A percentile compares a stretch with the other conserved stretches of the same genome.
These are phyloP conservation scores for Myxozyma sirexii DNA, from an alignment of 805 yeast genomes.

Conservation along the genomic window DNA sequence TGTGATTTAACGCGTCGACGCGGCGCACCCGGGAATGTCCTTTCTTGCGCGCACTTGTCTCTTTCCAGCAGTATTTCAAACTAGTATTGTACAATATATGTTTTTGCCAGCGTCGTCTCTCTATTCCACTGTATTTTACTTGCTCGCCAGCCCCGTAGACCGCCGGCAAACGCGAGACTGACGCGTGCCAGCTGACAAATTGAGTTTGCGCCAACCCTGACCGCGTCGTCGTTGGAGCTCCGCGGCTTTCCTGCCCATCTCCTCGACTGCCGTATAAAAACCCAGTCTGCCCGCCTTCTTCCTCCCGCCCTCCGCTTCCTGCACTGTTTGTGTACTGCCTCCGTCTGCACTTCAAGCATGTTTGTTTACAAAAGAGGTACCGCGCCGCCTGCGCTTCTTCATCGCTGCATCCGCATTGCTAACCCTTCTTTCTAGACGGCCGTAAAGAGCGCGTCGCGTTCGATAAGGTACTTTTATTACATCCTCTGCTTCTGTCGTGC, in stretches of 20 bases:
- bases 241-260: not conserved
- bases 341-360: too few species aligned
- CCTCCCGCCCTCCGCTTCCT: too few species aligned
- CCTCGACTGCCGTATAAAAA: too few species aligned
- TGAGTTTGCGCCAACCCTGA: not conserved
- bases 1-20: not conserved
- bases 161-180: slow-evolving; percentile 3
- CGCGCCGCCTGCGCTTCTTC: not conserved
- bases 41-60: not conserved
- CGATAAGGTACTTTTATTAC: slow-evolving; percentile 50
- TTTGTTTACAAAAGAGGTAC: slow-evolving; percentile 37
- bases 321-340: too few species aligned
- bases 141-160: too few species aligned
- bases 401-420: not conserved
- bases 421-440: slow-evolving; percentile 56
- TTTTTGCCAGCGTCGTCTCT: not conserved
- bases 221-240: slow-evolving; percentile 5
- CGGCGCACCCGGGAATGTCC: not conserved
- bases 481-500: not conserved
- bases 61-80: too few species aligned
- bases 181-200: slow-evolving; percentile 8
- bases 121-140: not conserved
- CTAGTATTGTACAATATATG: not conserved
- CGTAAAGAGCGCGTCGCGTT: slow-evolving; percentile 87
- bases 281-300: too few species aligned